These are phyloP conservation scores for Colletotrichum cordylinicola DNA, from an alignment of 2,329 filamentous ascomycete genomes.

Conservation along the genomic window DNA sequence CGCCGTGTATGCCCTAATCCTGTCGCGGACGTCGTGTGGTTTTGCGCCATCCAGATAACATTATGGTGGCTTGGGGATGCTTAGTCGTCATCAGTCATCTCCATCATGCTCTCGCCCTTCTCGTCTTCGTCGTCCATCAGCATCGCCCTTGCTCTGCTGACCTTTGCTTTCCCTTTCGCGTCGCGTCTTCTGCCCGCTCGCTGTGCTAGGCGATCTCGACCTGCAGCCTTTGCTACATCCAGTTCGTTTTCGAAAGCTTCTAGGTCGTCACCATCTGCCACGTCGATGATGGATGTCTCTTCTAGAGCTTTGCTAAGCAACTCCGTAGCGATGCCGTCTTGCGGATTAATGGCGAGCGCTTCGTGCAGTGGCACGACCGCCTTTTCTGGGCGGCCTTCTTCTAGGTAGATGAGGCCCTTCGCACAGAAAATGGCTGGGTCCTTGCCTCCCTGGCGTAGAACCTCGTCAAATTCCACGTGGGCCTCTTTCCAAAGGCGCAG, in stretches of 20 bases:
- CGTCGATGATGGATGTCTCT: slow-evolving; percentile 58
- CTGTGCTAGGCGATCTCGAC: slow-evolving; percentile 40
- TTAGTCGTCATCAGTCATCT: slow-evolving; percentile 61
- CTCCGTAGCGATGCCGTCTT: slow-evolving; percentile 83
- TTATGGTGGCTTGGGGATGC: background rate
- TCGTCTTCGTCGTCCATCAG: slow-evolving; percentile 40
- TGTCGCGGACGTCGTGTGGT: background rate
- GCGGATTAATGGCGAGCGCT: slow-evolving; percentile 77
- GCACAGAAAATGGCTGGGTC: slow-evolving; percentile 80
- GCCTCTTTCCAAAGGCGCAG: slow-evolving; percentile 73
- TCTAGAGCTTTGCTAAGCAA: slow-evolving; percentile 75
- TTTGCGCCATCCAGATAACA: background rate
- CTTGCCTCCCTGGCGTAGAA: slow-evolving; percentile 81
- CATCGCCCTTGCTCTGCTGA: slow-evolving; percentile 35
- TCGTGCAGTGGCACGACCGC: slow-evolving; percentile 86
- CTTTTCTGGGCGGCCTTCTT: slow-evolving; percentile 75
- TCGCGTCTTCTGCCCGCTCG: slow-evolving; percentile 30
- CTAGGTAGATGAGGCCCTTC: slow-evolving; percentile 84
- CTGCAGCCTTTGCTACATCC: slow-evolving; percentile 49
- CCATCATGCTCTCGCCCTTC: slow-evolving; percentile 56
- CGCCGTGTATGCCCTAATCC: background rate
- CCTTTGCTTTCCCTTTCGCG: slow-evolving; percentile 53
- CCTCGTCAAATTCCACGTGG: slow-evolving; percentile 83
- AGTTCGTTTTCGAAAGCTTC: slow-evolving; percentile 60
- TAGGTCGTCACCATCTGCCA: slow-evolving; percentile 51